phyloP scores from a whole-genome alignment of 1,284 basidiomycete genomes.

The Cryptococcus wingfieldii region DNA sequence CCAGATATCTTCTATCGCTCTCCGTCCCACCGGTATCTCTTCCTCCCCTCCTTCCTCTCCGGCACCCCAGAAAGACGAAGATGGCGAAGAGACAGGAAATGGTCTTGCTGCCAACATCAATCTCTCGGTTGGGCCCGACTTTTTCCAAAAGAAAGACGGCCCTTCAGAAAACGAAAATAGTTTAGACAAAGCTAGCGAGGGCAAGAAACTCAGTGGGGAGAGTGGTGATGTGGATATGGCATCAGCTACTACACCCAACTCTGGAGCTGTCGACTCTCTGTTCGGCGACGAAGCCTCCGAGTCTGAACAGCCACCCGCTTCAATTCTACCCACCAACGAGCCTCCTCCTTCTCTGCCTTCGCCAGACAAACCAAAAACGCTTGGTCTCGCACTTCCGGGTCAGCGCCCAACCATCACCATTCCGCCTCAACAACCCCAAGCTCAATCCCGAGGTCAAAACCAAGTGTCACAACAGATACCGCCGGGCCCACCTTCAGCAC shows the following conservation, averaged over 20 bases:
- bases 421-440: neutral
- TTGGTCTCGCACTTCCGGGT: conserved; percentile 15
- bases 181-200: conserved; percentile 5
- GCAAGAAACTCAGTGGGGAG: conserved; percentile 1
- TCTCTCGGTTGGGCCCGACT: conserved; percentile 32
- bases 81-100: conserved; percentile 12
- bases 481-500: conserved; percentile 14
- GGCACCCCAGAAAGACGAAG: conserved; percentile 55
- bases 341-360: conserved; percentile 4
- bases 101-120: conserved; percentile 53
- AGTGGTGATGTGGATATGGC: conserved; percentile 22
- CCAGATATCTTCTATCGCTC: conserved; percentile 76
- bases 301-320: conserved; percentile 30
- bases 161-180: neutral
- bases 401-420: conserved; percentile 4
- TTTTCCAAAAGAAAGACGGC: conserved; percentile 21
- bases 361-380: conserved; percentile 2
- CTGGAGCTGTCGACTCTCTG: conserved; percentile 30
- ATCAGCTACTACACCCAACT: conserved; percentile 11
- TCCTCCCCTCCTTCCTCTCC: conserved; percentile 23
- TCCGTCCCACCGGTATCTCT: conserved; percentile 58
- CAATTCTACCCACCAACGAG: conserved; percentile 6
- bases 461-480: conserved; percentile 1
- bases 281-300: conserved; percentile 42
- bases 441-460: neutral